Evolutionary conservation across 106 monocot species (phyloP), one percentile per base, ranked within the genome.

Genomic region (Allium fistulosum): DNA sequence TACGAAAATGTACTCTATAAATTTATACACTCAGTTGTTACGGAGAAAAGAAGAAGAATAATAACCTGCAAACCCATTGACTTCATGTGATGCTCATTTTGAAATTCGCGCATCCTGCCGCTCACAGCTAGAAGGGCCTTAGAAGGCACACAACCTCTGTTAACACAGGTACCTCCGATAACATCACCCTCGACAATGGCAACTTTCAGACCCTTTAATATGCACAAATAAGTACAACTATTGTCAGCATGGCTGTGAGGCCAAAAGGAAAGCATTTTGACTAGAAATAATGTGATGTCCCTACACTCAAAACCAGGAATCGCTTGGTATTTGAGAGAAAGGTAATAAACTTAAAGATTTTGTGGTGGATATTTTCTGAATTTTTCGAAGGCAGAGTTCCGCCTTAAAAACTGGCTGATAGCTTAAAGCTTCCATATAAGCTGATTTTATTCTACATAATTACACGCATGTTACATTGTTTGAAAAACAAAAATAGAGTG

Each of bases 81-180:
- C 61, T 92, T 99, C 73, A 99, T 22, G 69, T 99, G 92, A 75
- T 93, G 87, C 59, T 99, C 92, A 71, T 77, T 81, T 69, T 93
- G 86, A 72, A 99, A 72, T 73, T 99, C 97, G 22, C 87, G 90
- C 87, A 99, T 92, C 61, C 97, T 78, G 72, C 97, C 97, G 76
- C 97, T 93, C 49, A 99, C 92, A 70, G 97, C 97, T 63, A 99
- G 87, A 80, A 99, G 92, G 79, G 97, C 97, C 80, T 99, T 92
- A 37, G 97, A 99, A 61, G 97, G 92, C 63, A 99, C 97, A 81
- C 97, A 99, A 17, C 97, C 97, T 80, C 87, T 84, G 74, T 99
- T 99, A 15, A 99, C 97, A 85, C 97, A 99, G 28, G 97, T 99
- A 46, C 97, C 92, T 59, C 97, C 97, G 65, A 99, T 78, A 71